These are phyloP conservation scores for Abelmoschus esculentus DNA, from an alignment of 345 rosid species.

Conservation along the genomic window DNA sequence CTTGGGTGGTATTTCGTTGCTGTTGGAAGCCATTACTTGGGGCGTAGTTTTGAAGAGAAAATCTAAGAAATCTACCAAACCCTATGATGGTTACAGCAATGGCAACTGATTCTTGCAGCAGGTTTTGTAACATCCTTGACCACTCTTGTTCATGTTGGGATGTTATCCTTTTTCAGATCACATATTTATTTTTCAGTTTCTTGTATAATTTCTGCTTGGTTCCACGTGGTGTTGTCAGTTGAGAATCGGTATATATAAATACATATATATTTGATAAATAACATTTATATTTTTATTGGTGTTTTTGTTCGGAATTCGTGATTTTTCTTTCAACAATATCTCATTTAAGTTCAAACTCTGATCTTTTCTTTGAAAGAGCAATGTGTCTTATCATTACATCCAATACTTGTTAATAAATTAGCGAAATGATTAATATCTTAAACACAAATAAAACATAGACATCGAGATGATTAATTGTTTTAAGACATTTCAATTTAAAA, in stretches of 20 bases:
- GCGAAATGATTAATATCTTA: too few species aligned
- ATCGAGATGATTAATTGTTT: too few species aligned
- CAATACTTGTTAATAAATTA: too few species aligned
- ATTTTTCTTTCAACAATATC: too few species aligned
- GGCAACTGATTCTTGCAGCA: slow-evolving; percentile 10
- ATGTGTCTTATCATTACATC: too few species aligned
- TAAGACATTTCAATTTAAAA: too few species aligned
- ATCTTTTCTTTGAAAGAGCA: too few species aligned
- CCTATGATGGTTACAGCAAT: slow-evolving; percentile 36
- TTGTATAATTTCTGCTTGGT: slow-evolving; percentile 15
- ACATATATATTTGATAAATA: not conserved
- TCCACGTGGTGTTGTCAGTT: not conserved
- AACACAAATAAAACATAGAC: too few species aligned
- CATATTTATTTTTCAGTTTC: not conserved
- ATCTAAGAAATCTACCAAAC: slow-evolving; percentile 44
- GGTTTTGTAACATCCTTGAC: slow-evolving; percentile 7
- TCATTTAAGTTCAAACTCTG: too few species aligned
- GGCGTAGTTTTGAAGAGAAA: slow-evolving; percentile 51
- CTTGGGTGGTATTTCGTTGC: slow-evolving; percentile 51
- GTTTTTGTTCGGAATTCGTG: too few species aligned
- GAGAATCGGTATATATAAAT: not conserved
- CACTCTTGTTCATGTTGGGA: not conserved
- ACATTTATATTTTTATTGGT: too few species aligned
- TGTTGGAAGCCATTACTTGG: slow-evolving; percentile 74
- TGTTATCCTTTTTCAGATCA: slow-evolving; percentile 5